Conservation (phyloP, 345 rosid species). For the Lepidium africanum region DNA sequence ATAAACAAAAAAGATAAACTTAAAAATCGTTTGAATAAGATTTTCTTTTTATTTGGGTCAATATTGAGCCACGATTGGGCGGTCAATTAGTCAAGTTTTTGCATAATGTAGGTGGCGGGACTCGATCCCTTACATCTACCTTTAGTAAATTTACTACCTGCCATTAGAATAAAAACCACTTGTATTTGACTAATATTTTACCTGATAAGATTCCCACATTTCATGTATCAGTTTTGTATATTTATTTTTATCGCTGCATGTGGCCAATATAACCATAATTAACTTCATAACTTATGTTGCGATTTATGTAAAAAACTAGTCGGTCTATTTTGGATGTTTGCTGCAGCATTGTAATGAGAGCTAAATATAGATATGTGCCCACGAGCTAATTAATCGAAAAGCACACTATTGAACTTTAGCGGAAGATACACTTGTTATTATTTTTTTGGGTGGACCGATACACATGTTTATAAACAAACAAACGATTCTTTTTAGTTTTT, state of each 20-base stretch:
- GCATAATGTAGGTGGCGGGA: too few relatives aligned
- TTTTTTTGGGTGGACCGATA: too few relatives aligned
- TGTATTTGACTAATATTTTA: too few relatives aligned
- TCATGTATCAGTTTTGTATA: neutral
- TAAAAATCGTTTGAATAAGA: neutral
- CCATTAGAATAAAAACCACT: too few relatives aligned
- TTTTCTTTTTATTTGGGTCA: too few relatives aligned
- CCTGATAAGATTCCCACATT: neutral
- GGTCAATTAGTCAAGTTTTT: too few relatives aligned
- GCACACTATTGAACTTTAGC: neutral
- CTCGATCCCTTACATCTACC: too few relatives aligned
- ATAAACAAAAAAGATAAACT: neutral
- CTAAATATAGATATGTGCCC: neutral
- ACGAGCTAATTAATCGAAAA: neutral
- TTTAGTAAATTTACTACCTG: too few relatives aligned
- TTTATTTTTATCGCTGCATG: too few relatives aligned
- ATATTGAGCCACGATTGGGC: too few relatives aligned
- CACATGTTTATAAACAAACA: too few relatives aligned
- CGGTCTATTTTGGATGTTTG: conserved; percentile 10
- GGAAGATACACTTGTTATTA: neutral
- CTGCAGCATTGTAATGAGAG: neutral
- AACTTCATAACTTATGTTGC: neutral
- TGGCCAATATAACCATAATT: neutral
- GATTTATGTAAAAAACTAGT: neutral
- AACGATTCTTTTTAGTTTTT: too few relatives aligned